Evolutionary conservation across 2,329 filamentous ascomycete genomes (phyloP), one percentile per base, ranked within the genome.

Genomic region (Fusarium sp.): DNA sequence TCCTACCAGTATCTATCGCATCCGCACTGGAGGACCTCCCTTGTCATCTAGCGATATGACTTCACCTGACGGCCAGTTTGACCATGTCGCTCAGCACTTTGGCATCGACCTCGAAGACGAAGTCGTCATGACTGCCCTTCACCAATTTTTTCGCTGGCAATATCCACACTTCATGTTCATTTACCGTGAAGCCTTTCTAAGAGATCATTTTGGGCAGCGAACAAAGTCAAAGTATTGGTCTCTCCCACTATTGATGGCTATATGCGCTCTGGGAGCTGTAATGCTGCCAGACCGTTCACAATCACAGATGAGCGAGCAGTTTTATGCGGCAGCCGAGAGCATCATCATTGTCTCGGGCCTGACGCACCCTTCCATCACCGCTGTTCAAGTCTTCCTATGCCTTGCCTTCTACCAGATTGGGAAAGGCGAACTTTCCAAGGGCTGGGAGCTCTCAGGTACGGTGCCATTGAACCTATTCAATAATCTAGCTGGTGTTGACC

Each of bases 131-230:
- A 15, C 17, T 20, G 20, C 56, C 17, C 56, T 58, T 20, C 25
- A 15, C 25, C 33, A 33, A 15, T 58, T 58, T 35, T 58, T 58
- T 17, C 25, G 32, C 25, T 58, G 56, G 56, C 56, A 58, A 27
- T 58, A 58, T 20, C 56, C 56, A 25, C 30, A 33, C 20, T 58
- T 58, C 56, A 58, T 58, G 56, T 58, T 58, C 20, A 58, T 58
- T 27, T 58, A 58, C 20, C 25, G 56, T 8, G 56, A 58, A 25
- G 32, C 56, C 20, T 58, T 58, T 14, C 56, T 58, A 4, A n/a
- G 56, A 15, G 56, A 38, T 30, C 56, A 58, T 38, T 58, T 58
- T 27, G 56, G 35, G 10, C 20, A 37, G 9, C 56, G 20, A 10
- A 11, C 56, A 15, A 27, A n/a, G 25, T 58, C 25, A 12, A 40